These are phyloP conservation scores for Rubia peregrina DNA, from an alignment of 305 asterid genomes.

Conservation along the genomic window DNA sequence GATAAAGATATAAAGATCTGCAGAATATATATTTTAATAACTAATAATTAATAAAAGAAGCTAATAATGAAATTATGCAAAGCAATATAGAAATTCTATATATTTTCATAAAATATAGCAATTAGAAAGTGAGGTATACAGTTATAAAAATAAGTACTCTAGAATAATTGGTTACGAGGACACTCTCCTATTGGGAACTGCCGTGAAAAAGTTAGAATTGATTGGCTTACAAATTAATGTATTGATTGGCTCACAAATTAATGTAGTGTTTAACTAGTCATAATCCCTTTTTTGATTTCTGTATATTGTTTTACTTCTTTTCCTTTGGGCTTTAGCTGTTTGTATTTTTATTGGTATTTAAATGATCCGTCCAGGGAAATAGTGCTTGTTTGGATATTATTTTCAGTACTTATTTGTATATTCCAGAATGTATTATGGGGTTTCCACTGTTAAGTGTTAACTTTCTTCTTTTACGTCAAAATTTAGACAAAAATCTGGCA, in stretches of 20 bases:
- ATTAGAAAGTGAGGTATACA: neutral
- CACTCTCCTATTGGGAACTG: too few relatives aligned
- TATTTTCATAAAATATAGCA: neutral
- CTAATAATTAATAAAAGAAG: neutral
- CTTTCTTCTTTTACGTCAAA: neutral
- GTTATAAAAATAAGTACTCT: too few relatives aligned
- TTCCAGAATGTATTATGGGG: neutral
- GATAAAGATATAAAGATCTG: neutral
- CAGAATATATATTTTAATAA: too few relatives aligned
- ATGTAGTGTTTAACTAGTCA: neutral
- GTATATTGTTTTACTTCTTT: neutral
- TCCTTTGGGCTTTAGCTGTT: neutral
- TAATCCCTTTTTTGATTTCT: neutral
- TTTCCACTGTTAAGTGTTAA: neutral
- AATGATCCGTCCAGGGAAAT: neutral
- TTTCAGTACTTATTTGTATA: neutral
- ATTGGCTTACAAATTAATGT: too few relatives aligned
- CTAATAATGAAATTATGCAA: too few relatives aligned
- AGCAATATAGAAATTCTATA: neutral
- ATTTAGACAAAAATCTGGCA: neutral
- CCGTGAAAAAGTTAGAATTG: too few relatives aligned
- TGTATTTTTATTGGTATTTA: neutral
- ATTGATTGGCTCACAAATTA: too few relatives aligned
- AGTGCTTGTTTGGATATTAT: neutral
- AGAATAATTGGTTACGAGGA: too few relatives aligned